These are phyloP conservation scores for Pisolithus orientalis DNA, from an alignment of 768 basidiomycete species.

Conservation along the genomic window DNA sequence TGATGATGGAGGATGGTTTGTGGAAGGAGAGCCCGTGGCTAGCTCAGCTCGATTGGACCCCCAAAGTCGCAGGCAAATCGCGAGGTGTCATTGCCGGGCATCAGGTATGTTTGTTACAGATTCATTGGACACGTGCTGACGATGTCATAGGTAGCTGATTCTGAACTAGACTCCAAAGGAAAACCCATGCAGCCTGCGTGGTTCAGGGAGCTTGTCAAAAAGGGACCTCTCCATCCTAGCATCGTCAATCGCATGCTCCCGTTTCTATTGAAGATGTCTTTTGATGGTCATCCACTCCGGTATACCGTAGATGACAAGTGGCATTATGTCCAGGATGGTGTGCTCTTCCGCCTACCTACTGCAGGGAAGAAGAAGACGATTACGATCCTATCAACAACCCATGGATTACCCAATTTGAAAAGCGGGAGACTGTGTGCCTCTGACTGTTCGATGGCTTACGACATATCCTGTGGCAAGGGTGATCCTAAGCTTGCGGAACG, in stretches of 20 bases:
- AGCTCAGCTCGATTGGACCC: conserved; percentile 91
- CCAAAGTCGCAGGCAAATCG: conserved; percentile 69
- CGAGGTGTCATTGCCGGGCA: conserved; percentile 45
- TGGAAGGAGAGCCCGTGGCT: conserved; percentile 82
- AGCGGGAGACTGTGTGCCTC: conserved; percentile 35
- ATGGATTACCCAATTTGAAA: conserved; percentile 41
- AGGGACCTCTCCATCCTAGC: conserved; percentile 34
- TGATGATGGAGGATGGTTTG: conserved; percentile 39
- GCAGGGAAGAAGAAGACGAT: conserved; percentile 37
- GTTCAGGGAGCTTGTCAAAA: conserved; percentile 45
- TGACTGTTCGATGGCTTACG: conserved; percentile 39
- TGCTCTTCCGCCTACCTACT: conserved; percentile 37
- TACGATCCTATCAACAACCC: conserved; percentile 39
- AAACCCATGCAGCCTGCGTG: conserved; percentile 40
- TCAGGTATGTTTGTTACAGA: conserved; percentile 13
- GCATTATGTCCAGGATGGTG: conserved; percentile 44
- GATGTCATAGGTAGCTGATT: conserved; percentile 1
- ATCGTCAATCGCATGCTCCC: conserved; percentile 52
- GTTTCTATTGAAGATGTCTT: conserved; percentile 56
- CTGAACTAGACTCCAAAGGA: background rate
- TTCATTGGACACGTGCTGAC: background rate
- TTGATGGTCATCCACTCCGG: conserved; percentile 53
- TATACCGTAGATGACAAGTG: conserved; percentile 56
- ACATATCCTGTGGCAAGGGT: conserved; percentile 40
- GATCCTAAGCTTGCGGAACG: conserved; percentile 26